Evolutionary conservation across 306 rosid species (phyloP).

Genomic region (Trifolium fragiferum): DNA sequence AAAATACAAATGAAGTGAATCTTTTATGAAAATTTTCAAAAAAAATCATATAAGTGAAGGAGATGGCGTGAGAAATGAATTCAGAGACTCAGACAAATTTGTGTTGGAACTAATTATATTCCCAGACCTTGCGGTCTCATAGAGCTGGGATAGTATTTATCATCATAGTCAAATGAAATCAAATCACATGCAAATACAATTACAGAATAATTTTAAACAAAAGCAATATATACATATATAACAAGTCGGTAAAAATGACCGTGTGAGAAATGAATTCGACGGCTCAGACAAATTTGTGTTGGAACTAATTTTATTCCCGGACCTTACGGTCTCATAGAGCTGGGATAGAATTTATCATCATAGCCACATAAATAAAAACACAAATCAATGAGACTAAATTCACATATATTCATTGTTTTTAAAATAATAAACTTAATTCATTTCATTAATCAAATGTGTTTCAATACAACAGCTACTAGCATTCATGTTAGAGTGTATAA

Average conservation of each 20-base stretch:
- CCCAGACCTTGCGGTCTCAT: not conserved
- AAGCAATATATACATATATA: not conserved
- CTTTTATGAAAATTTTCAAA: not conserved
- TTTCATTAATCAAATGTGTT: no score
- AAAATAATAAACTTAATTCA: no score
- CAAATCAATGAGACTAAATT: no score
- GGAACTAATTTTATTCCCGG: constrained; percentile 46
- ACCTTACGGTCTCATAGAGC: constrained; percentile 55
- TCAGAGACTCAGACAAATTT: not conserved
- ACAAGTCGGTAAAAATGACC: no score
- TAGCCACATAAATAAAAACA: constrained; percentile 1
- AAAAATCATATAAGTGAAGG: not conserved
- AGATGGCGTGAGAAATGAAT: not conserved
- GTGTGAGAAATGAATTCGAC: not conserved
- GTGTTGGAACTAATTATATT: constrained; percentile 16
- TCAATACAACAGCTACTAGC: no score
- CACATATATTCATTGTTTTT: no score
- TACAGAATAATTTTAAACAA: not conserved
- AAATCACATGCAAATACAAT: not conserved
- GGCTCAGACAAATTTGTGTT: constrained; percentile 54
- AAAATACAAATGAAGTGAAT: not conserved
- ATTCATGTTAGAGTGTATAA: no score
- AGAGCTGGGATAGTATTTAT: constrained; percentile 24
- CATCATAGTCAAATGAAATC: not conserved
- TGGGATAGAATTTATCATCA: constrained; percentile 61